Conservation (phyloP, 768 basidiomycete species). For the Leccinum aurantiacum region DNA sequence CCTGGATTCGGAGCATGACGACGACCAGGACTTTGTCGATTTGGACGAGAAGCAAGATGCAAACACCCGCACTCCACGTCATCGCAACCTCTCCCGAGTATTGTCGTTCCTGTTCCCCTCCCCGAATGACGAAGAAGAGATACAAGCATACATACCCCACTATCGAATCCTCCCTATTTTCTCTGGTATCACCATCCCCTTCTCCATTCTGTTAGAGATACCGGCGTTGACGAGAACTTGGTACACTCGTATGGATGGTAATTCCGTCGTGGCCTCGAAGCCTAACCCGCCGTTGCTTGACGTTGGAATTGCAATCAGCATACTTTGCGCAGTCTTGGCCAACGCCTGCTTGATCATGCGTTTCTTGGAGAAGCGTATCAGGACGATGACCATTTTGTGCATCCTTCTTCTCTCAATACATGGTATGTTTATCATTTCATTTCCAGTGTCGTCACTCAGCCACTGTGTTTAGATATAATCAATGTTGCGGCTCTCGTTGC, state of each 20-base stretch:
- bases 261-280: conserved; percentile 43
- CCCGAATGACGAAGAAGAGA: conserved; percentile 23
- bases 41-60: not conserved
- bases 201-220: conserved; percentile 80
- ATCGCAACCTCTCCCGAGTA: conserved; percentile 6
- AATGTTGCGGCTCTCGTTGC: conserved; percentile 57
- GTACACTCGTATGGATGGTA: conserved; percentile 57
- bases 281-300: conserved; percentile 59
- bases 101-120: conserved; percentile 18
- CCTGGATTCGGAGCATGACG: conserved; percentile 9
- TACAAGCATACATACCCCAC: conserved; percentile 46
- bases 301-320: conserved; percentile 61
- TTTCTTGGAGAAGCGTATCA: conserved; percentile 70
- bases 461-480: conserved; percentile 53
- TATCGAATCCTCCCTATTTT: conserved; percentile 66
- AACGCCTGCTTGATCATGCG: conserved; percentile 66
- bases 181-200: conserved; percentile 68
- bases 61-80: not conserved
- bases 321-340: conserved; percentile 66
- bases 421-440: conserved; percentile 43
- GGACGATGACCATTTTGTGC: conserved; percentile 59
- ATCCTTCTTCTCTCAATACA: conserved; percentile 68
- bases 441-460: not conserved
- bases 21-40: conserved; percentile 10
- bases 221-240: conserved; percentile 76